phyloP scores from a whole-genome alignment of 352 stramenopile species.

The Globisporangium parvum region DNA sequence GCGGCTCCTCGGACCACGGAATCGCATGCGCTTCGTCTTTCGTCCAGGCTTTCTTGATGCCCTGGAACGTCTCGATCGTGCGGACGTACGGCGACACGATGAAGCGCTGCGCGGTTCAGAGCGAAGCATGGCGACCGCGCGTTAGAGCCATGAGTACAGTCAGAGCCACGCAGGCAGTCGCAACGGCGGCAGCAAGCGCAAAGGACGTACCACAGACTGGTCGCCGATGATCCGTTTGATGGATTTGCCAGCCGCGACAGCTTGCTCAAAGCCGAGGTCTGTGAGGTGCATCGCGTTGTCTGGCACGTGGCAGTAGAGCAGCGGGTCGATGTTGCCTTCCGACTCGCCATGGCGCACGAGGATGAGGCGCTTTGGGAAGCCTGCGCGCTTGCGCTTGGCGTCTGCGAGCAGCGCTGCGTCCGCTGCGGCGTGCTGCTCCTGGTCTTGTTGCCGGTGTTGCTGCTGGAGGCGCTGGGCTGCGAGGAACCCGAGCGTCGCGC shows the following conservation, averaged over 20 bases:
- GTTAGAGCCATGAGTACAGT: neutral
- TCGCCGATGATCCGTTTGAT: constrained; percentile 80
- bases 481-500: constrained; percentile 32
- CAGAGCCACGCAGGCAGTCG: too few species aligned
- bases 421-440: too few species aligned
- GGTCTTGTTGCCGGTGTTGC: too few species aligned
- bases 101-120: constrained; percentile 41
- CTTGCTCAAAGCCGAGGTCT: constrained; percentile 70
- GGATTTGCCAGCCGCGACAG: constrained; percentile 48
- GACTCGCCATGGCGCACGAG: constrained; percentile 82
- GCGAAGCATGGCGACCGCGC: constrained; percentile 1
- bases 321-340: constrained; percentile 81
- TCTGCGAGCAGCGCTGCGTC: constrained; percentile 8
- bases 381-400: constrained; percentile 20
- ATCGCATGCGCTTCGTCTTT: constrained; percentile 37
- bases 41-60: constrained; percentile 66
- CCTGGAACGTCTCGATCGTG: constrained; percentile 86
- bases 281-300: constrained; percentile 86
- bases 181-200: too few species aligned
- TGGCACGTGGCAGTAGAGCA: constrained; percentile 63
- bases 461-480: constrained; percentile 9
- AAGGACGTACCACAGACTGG: constrained; percentile 54
- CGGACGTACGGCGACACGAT: constrained; percentile 83
- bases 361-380: constrained; percentile 71
- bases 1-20: constrained; percentile 77